These are phyloP conservation scores for Simmondsia chinensis DNA, from an alignment of 148 eudicot genomes.

Conservation along the genomic window DNA sequence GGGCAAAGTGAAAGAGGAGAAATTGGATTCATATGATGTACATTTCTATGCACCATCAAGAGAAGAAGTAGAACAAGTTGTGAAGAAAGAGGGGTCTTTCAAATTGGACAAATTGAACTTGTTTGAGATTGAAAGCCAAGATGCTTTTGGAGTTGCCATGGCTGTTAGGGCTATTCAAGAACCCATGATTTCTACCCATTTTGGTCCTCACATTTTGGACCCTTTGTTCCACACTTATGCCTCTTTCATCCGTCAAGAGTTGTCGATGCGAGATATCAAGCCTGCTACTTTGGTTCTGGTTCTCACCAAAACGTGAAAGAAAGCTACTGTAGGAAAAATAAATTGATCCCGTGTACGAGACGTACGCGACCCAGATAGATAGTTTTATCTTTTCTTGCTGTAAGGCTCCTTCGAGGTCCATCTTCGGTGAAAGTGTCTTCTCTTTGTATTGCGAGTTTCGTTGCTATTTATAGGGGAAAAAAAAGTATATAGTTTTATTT, in stretches of 20 bases:
- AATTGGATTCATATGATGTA: constrained; percentile 60
- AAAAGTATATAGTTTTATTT: too few species aligned
- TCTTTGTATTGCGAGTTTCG: too few species aligned
- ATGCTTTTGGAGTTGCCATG: constrained; percentile 43
- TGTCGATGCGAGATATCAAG: constrained; percentile 43
- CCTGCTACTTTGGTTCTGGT: constrained; percentile 38
- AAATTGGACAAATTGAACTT: constrained; percentile 35
- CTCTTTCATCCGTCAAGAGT: constrained; percentile 48
- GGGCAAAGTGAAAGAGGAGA: constrained; percentile 62
- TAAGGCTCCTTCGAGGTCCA: too few species aligned
- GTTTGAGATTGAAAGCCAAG: constrained; percentile 41
- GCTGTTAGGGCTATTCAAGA: constrained; percentile 89
- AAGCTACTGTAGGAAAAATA: too few species aligned
- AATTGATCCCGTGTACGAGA: too few species aligned
- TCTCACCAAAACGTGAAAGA: constrained; percentile 36
- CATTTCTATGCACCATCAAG: constrained; percentile 82
- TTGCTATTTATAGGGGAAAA: too few species aligned
- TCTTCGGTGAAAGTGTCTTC: too few species aligned
- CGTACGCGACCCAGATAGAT: too few species aligned
- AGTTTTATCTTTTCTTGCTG: too few species aligned
- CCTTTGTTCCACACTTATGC: constrained; percentile 50
- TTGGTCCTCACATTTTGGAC: constrained; percentile 65
- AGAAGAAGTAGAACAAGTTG: constrained; percentile 59
- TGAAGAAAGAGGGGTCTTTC: constrained; percentile 62
- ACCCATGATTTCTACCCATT: constrained; percentile 62